Evolutionary conservation across 345 rosid genomes (phyloP), one percentile per base, ranked within the genome.

Genomic region (Ricinus communis): DNA sequence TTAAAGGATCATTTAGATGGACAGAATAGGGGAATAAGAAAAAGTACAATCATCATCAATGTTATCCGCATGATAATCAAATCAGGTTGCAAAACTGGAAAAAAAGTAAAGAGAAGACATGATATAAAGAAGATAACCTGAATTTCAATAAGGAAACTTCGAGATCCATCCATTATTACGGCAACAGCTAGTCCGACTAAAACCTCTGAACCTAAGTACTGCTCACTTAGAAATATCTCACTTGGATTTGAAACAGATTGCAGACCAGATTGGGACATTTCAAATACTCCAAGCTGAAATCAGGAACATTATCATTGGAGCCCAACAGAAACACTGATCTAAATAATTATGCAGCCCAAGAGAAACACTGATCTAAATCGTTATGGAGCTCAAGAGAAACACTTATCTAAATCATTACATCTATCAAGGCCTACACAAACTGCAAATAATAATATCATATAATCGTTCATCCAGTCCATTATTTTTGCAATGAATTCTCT

Each of bases 151-250:
- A 91, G 95, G 80, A 90, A 94, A 79, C 87, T 82, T 77, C 95
- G 87, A 65, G 93, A 86, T 73, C 97, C 97, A 81, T 94, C 97
- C 89, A 94, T 85, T 46, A 90, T 80, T 53, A 90, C 97, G 50
- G 98, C 88, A 71, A 91, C 87, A 77, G 98, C 98, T 64, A 88
- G 76, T 60, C 98, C 98, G 71, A 89, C 97, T 75, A 94, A 80
- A 82, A 91, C 70, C 73, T 91, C 95, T 27, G 97, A 91, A 72
- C 81, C 89, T 59, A 90, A 77, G 72, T 82, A 81, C 64, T 85
- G 87, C 72, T 91, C 88, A 64, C 91, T 88, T 68, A 90, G 79
- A 70, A 82, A 91, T 74, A 94, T 94, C 83, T 87, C 87, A 74
- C 96, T 90, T 53, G 97, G 93, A 82, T 88, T 88, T 62, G 87